Percentiles rank a stretch among this genome's conserved stretches.
These are phyloP conservation scores for Cercophora sp. DNA, from an alignment of 495 filamentous ascomycete species.

Conservation along the genomic window DNA sequence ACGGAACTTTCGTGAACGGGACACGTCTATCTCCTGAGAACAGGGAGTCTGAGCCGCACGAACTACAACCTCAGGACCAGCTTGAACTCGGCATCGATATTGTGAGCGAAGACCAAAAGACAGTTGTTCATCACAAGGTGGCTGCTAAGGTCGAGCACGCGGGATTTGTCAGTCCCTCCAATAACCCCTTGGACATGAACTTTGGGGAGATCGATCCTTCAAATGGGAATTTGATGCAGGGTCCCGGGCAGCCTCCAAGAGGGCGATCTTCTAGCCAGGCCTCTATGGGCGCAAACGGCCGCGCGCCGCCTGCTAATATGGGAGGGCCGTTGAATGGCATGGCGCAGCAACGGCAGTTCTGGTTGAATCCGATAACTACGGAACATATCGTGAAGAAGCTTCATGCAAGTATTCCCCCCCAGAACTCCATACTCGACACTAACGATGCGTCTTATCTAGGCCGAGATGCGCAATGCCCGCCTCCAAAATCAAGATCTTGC, in stretches of 20 bases:
- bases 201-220: constrained; percentile 82
- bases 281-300: constrained; percentile 57
- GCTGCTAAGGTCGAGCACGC: constrained; percentile 94
- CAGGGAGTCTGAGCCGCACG: constrained; percentile 89
- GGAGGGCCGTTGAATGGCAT: constrained; percentile 52
- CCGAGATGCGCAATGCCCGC: constrained; percentile 81
- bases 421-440: no score
- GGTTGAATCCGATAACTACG: constrained; percentile 83
- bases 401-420: constrained; percentile 69
- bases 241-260: constrained; percentile 49
- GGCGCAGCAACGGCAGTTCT: constrained; percentile 52
- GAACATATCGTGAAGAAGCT: constrained; percentile 94
- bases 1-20: constrained; percentile 98
- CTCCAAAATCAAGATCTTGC: constrained; percentile 81
- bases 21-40: constrained; percentile 85
- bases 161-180: constrained; percentile 63
- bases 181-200: constrained; percentile 78
- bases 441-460: no score
- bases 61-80: constrained; percentile 80
- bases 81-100: constrained; percentile 96
- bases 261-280: constrained; percentile 70
- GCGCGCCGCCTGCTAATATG: constrained; percentile 53
- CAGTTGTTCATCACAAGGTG: constrained; percentile 96
- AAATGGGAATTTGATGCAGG: constrained; percentile 63
- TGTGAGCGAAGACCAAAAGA: constrained; percentile 96